Percentiles rank a stretch among this genome's conserved stretches.
Conservation (phyloP, 768 basidiomycete species). For the Kwoniella heveanensis region DNA sequence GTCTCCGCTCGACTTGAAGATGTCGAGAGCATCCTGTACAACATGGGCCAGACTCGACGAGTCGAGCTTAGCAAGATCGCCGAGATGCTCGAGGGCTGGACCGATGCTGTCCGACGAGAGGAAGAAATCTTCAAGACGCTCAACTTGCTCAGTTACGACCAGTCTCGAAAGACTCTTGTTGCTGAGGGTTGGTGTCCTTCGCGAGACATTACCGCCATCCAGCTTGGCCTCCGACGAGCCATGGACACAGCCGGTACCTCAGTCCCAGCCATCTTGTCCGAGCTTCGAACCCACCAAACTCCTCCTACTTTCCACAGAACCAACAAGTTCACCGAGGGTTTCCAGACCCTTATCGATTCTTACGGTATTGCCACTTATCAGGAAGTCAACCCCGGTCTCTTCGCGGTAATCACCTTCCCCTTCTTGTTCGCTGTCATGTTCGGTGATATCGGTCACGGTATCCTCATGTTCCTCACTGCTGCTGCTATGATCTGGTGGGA, state of each 20-base stretch:
- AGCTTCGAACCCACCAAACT: conserved; percentile 81
- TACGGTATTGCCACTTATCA: conserved; percentile 94
- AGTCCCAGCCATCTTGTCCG: conserved; percentile 87
- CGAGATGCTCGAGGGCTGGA: conserved; percentile 83
- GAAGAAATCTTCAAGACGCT: conserved; percentile 94
- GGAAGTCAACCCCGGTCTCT: conserved; percentile 94
- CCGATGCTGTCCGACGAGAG: conserved; percentile 91
- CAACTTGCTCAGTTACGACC: conserved; percentile 93
- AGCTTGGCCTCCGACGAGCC: conserved; percentile 82
- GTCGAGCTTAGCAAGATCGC: conserved; percentile 80
- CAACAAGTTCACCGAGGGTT: conserved; percentile 94
- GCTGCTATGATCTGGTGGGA: conserved; percentile 85
- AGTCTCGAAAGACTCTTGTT: conserved; percentile 86
- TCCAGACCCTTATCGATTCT: conserved; percentile 97
- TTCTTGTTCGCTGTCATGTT: conserved; percentile 99
- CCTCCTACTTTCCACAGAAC: conserved; percentile 94
- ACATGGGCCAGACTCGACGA: conserved; percentile 80
- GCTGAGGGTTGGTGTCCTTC: conserved; percentile 99
- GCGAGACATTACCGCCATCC: conserved; percentile 81
- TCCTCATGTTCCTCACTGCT: conserved; percentile 75
- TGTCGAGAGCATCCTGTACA: conserved; percentile 81
- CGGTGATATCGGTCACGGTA: conserved; percentile 95
- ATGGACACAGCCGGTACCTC: conserved; percentile 93
- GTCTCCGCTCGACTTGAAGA: conserved; percentile 88
- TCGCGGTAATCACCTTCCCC: conserved; percentile 81